Evolutionary conservation across 495 filamentous ascomycete genomes (phyloP).

Genomic region (Margaritispora aquatica): DNA sequence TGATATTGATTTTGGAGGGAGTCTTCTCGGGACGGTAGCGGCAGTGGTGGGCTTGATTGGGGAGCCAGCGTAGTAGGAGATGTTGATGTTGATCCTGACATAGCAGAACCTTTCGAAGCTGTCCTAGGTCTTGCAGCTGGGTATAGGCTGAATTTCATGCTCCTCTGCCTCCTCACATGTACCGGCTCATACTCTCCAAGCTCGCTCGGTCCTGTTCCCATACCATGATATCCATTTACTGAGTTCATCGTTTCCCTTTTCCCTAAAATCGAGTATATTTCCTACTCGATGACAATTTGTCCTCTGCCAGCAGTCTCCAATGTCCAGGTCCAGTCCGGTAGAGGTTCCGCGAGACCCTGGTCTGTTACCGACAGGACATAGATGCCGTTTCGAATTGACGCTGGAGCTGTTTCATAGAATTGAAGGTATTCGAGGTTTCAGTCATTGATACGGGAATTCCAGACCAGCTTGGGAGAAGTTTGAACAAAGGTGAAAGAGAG

Average conservation of each 20-base stretch:
- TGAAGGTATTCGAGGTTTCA: background rate
- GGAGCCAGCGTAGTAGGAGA: conserved; percentile 9
- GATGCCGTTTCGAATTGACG: background rate
- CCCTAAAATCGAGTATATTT: background rate
- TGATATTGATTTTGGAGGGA: conserved; percentile 1
- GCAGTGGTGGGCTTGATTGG: conserved; percentile 11
- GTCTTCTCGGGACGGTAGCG: conserved; percentile 7
- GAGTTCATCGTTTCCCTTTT: conserved; percentile 12
- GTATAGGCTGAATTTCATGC: conserved; percentile 24
- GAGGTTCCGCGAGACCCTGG: conserved; percentile 10
- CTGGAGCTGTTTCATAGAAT: background rate
- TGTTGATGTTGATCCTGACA: conserved; percentile 8
- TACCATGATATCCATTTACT: conserved; percentile 18
- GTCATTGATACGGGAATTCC: background rate
- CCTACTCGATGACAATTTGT: background rate
- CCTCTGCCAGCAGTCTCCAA: background rate
- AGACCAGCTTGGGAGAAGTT: background rate
- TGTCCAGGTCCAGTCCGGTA: conserved; percentile 1
- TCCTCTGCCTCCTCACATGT: conserved; percentile 14
- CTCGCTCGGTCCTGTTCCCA: conserved; percentile 1
- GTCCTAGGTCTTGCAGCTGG: conserved; percentile 14
- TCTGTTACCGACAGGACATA: conserved; percentile 3
- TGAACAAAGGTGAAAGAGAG: background rate
- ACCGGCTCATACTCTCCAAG: background rate
- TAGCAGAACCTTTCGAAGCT: conserved; percentile 3